Conservation (phyloP, 2,329 filamentous ascomycete species). For the Alternaria gaisen region DNA sequence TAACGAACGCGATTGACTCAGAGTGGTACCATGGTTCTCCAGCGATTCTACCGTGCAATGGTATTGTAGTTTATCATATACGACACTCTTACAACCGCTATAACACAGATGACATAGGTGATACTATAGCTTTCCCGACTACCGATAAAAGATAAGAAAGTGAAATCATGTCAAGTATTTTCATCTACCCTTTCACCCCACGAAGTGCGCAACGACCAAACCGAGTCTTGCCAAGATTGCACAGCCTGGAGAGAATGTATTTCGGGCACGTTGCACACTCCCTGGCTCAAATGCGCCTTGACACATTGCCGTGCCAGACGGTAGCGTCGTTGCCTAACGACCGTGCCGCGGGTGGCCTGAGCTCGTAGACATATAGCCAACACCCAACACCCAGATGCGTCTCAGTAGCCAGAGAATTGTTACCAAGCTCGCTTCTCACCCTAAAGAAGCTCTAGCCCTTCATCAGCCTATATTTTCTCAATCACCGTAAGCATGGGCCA, state of each 20-base stretch:
- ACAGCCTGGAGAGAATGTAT: neutral
- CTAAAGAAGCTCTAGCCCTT: neutral
- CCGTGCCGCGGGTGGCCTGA: neutral
- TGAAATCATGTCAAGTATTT: too few species aligned
- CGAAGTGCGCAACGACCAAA: too few species aligned
- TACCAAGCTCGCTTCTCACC: accelerated
- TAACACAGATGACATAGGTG: neutral
- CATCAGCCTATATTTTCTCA: accelerated
- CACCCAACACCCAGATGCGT: neutral
- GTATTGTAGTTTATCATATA: too few species aligned
- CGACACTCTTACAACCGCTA: neutral
- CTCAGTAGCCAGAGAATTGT: accelerated
- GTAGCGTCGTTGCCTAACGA: neutral
- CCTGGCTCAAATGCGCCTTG: neutral
- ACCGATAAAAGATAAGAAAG: accelerated
- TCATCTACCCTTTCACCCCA: too few species aligned
- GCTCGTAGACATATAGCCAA: neutral
- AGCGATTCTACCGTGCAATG: neutral
- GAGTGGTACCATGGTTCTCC: neutral
- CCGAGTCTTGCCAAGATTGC: neutral
- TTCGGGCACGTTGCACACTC: neutral
- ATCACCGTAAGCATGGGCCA: conserved; percentile 29
- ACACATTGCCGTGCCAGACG: neutral
- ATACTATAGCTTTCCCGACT: neutral
- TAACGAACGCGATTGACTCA: neutral